These are phyloP conservation scores for Penicillium subrubescens DNA, from an alignment of 495 filamentous ascomycete genomes.

Conservation along the genomic window DNA sequence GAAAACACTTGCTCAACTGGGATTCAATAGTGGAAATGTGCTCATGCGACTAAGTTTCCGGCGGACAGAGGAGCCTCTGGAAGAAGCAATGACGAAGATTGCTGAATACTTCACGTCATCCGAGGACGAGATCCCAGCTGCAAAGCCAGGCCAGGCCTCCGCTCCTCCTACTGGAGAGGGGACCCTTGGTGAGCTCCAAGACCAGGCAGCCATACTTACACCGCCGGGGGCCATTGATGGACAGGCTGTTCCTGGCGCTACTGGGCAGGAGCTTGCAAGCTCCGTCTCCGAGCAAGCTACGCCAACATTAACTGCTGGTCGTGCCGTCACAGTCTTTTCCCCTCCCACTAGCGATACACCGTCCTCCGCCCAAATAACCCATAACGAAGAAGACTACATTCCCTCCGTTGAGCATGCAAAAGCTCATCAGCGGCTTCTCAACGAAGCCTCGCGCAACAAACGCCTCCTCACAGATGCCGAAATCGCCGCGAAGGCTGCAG, in stretches of 20 bases:
- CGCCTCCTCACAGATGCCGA: conserved; percentile 58
- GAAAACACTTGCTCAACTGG: conserved; percentile 83
- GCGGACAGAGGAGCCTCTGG: conserved; percentile 73
- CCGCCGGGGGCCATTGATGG: conserved; percentile 11
- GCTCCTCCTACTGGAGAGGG: conserved; percentile 18
- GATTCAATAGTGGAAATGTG: conserved; percentile 78
- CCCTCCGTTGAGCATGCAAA: conserved; percentile 86
- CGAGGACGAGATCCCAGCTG: conserved; percentile 35
- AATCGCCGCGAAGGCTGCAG: conserved; percentile 48
- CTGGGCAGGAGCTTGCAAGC: conserved; percentile 19
- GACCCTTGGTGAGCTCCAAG: conserved; percentile 21
- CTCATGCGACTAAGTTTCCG: conserved; percentile 77
- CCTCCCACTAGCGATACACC: conserved; percentile 73
- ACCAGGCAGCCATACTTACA: conserved; percentile 6
- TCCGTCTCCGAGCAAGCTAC: conserved; percentile 27
- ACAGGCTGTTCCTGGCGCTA: conserved; percentile 15
- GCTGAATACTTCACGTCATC: conserved; percentile 62
- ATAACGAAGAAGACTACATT: conserved; percentile 74
- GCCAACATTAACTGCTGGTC: conserved; percentile 30
- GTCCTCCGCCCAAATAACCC: conserved; percentile 64
- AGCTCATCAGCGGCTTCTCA: conserved; percentile 73
- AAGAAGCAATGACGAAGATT: conserved; percentile 84
- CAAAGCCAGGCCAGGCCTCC: conserved; percentile 13
- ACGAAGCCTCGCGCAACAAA: conserved; percentile 61
- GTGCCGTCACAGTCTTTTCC: conserved; percentile 70